Evolutionary conservation across 2,329 filamentous ascomycete species (phyloP).

Genomic region (Gaeumannomyces sp.): DNA sequence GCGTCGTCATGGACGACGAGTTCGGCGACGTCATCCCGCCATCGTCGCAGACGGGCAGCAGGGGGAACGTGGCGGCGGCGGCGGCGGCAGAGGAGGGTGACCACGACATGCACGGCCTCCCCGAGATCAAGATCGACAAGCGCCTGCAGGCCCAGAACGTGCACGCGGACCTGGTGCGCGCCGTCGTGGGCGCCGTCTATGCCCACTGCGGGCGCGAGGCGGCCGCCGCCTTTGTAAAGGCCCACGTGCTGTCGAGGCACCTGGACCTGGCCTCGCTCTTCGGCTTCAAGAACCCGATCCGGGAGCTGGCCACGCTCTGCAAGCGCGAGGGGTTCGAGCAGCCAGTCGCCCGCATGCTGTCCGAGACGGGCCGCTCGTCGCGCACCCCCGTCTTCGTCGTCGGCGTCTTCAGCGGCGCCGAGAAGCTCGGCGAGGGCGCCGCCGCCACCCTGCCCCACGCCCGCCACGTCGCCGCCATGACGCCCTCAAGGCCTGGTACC

Average conservation of each 20-base stretch:
- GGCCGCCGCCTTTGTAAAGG: conserved; percentile 75
- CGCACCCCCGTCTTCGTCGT: conserved; percentile 88
- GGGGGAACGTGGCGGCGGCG: neutral
- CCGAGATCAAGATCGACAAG: conserved; percentile 15
- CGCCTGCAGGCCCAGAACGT: conserved; percentile 25
- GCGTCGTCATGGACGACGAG: conserved; percentile 75
- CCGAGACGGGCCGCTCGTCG: conserved; percentile 81
- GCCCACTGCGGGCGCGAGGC: conserved; percentile 72
- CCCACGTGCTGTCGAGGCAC: conserved; percentile 76
- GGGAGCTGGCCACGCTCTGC: conserved; percentile 78
- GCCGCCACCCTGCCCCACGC: conserved; percentile 74
- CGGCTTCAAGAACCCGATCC: conserved; percentile 74
- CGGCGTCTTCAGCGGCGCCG: conserved; percentile 83
- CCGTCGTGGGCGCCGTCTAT: conserved; percentile 79
- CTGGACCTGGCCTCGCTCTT: conserved; percentile 75
- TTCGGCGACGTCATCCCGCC: conserved; percentile 61
- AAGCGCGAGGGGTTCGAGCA: conserved; percentile 81
- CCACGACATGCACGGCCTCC: conserved; percentile 9
- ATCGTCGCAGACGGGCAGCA: neutral
- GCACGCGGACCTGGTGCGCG: conserved; percentile 68
- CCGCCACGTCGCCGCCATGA: conserved; percentile 72
- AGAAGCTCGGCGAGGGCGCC: conserved; percentile 88
- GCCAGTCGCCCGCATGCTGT: conserved; percentile 80
- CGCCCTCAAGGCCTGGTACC: conserved; percentile 88
- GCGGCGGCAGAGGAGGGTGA: conserved; percentile 7